phyloP scores from a whole-genome alignment of 805 yeast genomes.

The Vanderwaltozyma polyspora region DNA sequence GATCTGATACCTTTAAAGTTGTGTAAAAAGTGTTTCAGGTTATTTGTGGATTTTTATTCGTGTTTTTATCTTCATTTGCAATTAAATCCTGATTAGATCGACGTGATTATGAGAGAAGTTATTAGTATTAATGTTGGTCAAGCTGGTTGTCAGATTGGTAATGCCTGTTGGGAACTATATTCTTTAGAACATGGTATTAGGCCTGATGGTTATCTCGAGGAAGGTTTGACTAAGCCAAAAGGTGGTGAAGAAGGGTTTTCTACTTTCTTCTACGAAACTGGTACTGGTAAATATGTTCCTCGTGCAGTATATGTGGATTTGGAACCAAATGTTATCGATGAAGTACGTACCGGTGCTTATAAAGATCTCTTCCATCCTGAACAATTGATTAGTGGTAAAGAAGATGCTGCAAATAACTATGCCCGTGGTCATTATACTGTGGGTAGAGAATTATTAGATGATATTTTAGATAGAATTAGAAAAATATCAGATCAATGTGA shows the following conservation, averaged over 20 bases:
- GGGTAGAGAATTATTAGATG: constrained; percentile 91
- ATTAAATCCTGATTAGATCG: too few species aligned
- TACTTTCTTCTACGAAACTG: constrained; percentile 92
- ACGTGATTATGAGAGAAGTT: constrained; percentile 70
- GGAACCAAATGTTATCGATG: constrained; percentile 96
- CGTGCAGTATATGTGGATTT: constrained; percentile 94
- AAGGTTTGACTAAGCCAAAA: constrained; percentile 69
- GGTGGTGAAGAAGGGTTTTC: constrained; percentile 96
- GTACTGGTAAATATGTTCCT: constrained; percentile 93
- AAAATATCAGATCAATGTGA: constrained; percentile 95
- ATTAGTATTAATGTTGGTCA: constrained; percentile 76
- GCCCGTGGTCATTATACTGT: constrained; percentile 99
- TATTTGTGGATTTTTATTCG: too few species aligned
- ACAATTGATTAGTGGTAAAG: constrained; percentile 93
- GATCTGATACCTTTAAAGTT: too few species aligned
- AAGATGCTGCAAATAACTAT: constrained; percentile 97
- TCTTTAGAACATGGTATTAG: constrained; percentile 94
- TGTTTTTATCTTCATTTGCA: too few species aligned
- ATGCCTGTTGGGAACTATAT: constrained; percentile 97
- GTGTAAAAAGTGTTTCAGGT: too few species aligned
- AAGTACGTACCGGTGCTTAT: constrained; percentile 90
- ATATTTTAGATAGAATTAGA: constrained; percentile 88
- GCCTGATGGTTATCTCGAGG: constrained; percentile 84
- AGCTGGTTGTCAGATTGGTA: constrained; percentile 99
- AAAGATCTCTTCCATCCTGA: constrained; percentile 94